These are phyloP conservation scores for Suillus discolor DNA, from an alignment of 768 basidiomycete species.

Conservation along the genomic window DNA sequence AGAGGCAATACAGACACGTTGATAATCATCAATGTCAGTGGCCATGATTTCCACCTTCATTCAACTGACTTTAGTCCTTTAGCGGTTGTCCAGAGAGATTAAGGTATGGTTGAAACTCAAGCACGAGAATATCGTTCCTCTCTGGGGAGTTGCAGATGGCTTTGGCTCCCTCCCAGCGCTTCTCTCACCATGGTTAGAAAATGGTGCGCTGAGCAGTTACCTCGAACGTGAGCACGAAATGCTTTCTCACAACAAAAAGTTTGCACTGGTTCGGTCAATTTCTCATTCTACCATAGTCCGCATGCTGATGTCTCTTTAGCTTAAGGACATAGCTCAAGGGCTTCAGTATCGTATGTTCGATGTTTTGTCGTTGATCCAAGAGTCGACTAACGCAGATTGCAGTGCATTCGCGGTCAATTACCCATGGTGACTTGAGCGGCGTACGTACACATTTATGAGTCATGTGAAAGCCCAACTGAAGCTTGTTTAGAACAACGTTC, in stretches of 20 bases:
- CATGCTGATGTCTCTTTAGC: background rate
- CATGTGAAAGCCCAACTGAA: background rate
- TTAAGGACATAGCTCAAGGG: background rate
- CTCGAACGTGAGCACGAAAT: constrained; percentile 14
- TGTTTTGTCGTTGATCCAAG: constrained; percentile 4
- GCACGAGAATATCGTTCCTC: constrained; percentile 33
- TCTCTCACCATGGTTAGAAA: constrained; percentile 36
- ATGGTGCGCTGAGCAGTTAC: constrained; percentile 29
- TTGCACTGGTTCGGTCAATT: background rate
- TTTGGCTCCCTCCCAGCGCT: constrained; percentile 35
- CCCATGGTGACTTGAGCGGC: constrained; percentile 34
- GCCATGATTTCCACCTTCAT: background rate
- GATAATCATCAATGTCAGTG: background rate
- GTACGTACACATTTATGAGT: constrained; percentile 15
- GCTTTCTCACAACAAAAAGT: background rate
- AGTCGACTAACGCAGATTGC: background rate
- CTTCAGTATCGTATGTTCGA: constrained; percentile 6
- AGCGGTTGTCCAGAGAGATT: constrained; percentile 34
- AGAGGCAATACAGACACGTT: background rate
- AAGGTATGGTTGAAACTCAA: constrained; percentile 30
- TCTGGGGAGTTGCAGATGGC: constrained; percentile 27
- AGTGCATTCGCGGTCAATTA: constrained; percentile 24
- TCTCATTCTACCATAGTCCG: background rate
- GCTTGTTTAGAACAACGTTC: constrained; percentile 9
- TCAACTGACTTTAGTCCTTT: background rate